Percentiles rank a stretch among this genome's conserved stretches.
These are phyloP conservation scores for Boletus tomentosulus DNA, from an alignment of 768 basidiomycete species.

Conservation along the genomic window DNA sequence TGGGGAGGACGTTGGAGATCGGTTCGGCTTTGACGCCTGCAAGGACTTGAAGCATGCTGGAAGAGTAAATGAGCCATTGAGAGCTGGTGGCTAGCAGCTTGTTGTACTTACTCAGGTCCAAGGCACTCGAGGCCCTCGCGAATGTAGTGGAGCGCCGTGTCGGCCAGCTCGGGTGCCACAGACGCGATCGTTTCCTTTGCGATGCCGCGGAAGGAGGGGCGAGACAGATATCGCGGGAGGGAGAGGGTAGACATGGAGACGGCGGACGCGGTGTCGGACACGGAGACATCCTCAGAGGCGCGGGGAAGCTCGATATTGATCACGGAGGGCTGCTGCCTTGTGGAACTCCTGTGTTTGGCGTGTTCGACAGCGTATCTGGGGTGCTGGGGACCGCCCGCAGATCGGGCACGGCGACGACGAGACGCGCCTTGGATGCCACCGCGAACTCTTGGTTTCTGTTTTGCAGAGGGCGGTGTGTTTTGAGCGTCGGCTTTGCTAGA, in stretches of 20 bases:
- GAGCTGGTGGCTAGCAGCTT: not conserved
- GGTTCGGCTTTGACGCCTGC: conserved; percentile 24
- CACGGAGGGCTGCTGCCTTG: not conserved
- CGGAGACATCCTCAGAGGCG: conserved; percentile 3
- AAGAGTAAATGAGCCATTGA: conserved; percentile 5
- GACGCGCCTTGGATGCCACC: conserved; percentile 32
- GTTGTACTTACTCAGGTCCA: conserved; percentile 24
- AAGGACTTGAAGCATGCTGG: conserved; percentile 31
- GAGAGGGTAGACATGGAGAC: conserved; percentile 9
- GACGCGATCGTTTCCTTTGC: conserved; percentile 11
- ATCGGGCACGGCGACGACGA: conserved; percentile 39
- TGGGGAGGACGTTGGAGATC: conserved; percentile 23
- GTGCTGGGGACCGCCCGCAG: conserved; percentile 24
- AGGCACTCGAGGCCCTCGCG: conserved; percentile 26
- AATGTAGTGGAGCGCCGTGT: conserved; percentile 22
- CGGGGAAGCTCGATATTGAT: conserved; percentile 30
- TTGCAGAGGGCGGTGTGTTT: conserved; percentile 30
- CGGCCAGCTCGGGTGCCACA: conserved; percentile 26
- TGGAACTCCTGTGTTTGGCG: conserved; percentile 34
- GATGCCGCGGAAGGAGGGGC: conserved; percentile 16
- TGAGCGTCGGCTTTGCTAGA: conserved; percentile 27
- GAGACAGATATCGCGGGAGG: conserved; percentile 25
- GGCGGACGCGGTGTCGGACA: conserved; percentile 3
- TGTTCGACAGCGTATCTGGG: conserved; percentile 36
- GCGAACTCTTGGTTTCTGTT: conserved; percentile 16